Percentiles rank a stretch among this genome's conserved stretches.
These are phyloP conservation scores for Pythium volutum DNA, from an alignment of 352 stramenopile species.

Conservation along the genomic window DNA sequence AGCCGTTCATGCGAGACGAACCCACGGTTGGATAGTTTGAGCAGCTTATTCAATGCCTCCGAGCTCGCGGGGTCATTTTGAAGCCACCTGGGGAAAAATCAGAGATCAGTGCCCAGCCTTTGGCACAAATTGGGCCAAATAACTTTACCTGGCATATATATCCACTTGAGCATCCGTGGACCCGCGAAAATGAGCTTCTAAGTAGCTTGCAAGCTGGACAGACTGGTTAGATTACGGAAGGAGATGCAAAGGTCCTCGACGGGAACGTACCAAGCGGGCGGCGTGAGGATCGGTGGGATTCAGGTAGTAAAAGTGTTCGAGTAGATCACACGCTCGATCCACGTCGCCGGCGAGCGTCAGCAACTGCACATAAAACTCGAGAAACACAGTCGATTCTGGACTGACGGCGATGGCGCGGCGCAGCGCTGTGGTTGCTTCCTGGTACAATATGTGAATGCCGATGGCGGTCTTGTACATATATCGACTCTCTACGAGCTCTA, in stretches of 20 bases:
- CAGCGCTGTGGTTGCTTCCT: slow-evolving; percentile 54
- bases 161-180: slow-evolving; percentile 20
- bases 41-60: slow-evolving; percentile 48
- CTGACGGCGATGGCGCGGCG: slow-evolving; percentile 56
- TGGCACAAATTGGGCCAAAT: not conserved
- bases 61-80: slow-evolving; percentile 46
- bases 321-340: slow-evolving; percentile 56
- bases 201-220: slow-evolving; percentile 24
- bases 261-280: slow-evolving; percentile 55
- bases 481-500: slow-evolving; percentile 43
- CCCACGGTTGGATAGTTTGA: slow-evolving; percentile 41
- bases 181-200: slow-evolving; percentile 27
- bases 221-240: not conserved
- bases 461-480: slow-evolving; percentile 69
- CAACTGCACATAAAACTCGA: slow-evolving; percentile 74
- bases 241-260: not conserved
- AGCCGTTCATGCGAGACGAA: slow-evolving; percentile 35
- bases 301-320: slow-evolving; percentile 68
- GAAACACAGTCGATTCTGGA: slow-evolving; percentile 54
- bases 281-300: slow-evolving; percentile 59
- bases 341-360: slow-evolving; percentile 61
- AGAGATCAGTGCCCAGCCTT: not conserved
- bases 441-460: slow-evolving; percentile 68
- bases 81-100: slow-evolving; percentile 37
- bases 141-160: slow-evolving; percentile 22